Conservation (phyloP, 108 stramenopile genomes). For the Licmophora abbreviata region DNA sequence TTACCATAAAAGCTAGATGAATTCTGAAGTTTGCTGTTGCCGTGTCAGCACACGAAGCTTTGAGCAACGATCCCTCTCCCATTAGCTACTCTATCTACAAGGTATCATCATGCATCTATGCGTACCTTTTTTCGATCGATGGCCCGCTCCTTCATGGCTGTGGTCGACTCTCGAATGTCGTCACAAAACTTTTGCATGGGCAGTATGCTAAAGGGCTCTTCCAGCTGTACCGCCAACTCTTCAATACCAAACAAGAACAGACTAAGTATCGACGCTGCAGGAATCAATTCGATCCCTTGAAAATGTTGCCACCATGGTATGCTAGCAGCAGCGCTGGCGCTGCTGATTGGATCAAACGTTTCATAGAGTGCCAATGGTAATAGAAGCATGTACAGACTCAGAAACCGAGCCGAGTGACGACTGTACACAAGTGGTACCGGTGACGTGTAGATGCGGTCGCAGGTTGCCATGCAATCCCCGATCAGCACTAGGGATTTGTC, state of each 20-base stretch:
- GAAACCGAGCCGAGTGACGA: slow-evolving; percentile 63
- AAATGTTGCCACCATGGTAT: too few species aligned
- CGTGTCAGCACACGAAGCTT: too few species aligned
- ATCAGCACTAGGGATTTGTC: slow-evolving; percentile 38
- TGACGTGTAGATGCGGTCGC: slow-evolving; percentile 42
- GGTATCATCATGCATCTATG: too few species aligned
- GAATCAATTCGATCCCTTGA: too few species aligned
- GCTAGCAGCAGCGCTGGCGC: too few species aligned
- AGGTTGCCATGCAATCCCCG: slow-evolving; percentile 20
- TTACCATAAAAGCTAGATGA: too few species aligned
- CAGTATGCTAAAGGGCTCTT: slow-evolving; percentile 83
- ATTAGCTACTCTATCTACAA: too few species aligned
- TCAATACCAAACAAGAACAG: slow-evolving; percentile 79
- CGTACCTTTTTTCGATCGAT: too few species aligned
- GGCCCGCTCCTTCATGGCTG: slow-evolving; percentile 4
- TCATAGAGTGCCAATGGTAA: slow-evolving; percentile 56
- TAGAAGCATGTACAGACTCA: slow-evolving; percentile 38
- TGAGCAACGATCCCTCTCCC: too few species aligned
- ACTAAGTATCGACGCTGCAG: slow-evolving; percentile 46
- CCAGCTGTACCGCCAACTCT: slow-evolving; percentile 74
- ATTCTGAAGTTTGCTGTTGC: too few species aligned
- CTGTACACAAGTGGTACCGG: slow-evolving; percentile 55
- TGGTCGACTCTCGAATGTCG: not conserved
- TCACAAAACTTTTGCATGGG: slow-evolving; percentile 72
- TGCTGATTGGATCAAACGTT: too few species aligned